Evolutionary conservation across 2,329 filamentous ascomycete genomes (phyloP), one percentile per base, ranked within the genome.

Genomic region (Aureobasidium sp.): DNA sequence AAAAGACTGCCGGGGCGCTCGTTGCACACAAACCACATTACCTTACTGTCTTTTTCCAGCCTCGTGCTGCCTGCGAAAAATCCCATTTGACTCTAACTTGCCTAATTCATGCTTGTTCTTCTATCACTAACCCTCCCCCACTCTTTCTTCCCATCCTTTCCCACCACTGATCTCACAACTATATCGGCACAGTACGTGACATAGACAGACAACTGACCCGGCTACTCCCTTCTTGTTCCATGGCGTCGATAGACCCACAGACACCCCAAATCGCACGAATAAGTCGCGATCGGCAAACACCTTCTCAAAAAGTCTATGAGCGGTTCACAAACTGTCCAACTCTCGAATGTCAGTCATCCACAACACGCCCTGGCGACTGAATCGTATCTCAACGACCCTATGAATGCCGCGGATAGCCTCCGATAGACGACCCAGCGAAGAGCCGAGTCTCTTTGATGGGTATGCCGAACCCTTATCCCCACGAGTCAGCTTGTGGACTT

Each of bases 281-380:
- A 53, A n/a, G 34, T 41, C 51, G 51, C 27, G 37, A 55, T 55
- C 51, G 36, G 37, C 51, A 42, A 55, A 55, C 51, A 42, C 51
- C 51, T 39, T n/a, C 34, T 27, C 51, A 31, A 42, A 52, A 9
- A 27, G 27, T 22, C 17, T 3, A 27, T 1, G n/a, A 20, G 9
- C 36, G n/a, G 27, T 22, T 27, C 7, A 27, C 4, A 29, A 31
- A 17, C 36, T 42, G 37, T 42, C 34, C 36, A 41, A 55, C 15
- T 25, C 11, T 11, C 25, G 7, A 15, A 14, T 27, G 49, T 52
- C 51, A 42, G 37, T 25, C 51, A 55, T 25, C 20, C 12, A 27
- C 5, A 6, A 25, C 20, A 29, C 14, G 14, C 15, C 14, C 29
- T 9, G 20, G 17, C 8, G 15, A n/a, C 22, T 42, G 47, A 51